phyloP scores from a whole-genome alignment of 202 grass and related monocot genomes.

The Hordeum pubiflorum region DNA sequence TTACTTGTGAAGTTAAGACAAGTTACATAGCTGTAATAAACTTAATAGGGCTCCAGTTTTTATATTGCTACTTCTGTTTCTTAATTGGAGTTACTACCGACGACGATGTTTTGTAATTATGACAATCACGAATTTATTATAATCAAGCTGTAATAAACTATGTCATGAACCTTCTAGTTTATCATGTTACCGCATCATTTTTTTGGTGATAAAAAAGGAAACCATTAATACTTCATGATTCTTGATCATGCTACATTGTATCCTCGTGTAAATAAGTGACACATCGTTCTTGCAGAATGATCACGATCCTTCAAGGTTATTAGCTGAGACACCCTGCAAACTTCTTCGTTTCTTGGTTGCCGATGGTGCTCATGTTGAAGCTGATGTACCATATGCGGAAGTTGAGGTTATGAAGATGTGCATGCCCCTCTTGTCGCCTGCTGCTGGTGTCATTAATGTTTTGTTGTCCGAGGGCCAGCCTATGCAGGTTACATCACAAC shows the following conservation, averaged over 20 bases:
- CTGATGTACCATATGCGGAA: slow-evolving; percentile 66
- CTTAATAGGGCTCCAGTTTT: background rate
- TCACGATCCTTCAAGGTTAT: slow-evolving; percentile 70
- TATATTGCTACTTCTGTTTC: background rate
- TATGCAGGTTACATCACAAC: slow-evolving; percentile 49
- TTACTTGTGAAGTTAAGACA: background rate
- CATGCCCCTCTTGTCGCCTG: slow-evolving; percentile 72
- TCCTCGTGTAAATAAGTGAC: background rate
- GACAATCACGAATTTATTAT: slow-evolving; percentile 1
- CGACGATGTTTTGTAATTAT: background rate
- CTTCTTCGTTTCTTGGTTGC: slow-evolving; percentile 79
- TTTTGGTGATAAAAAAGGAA: background rate
- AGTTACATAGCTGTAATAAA: background rate
- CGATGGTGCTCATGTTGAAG: slow-evolving; percentile 69
- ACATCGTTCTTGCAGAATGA: slow-evolving; percentile 56
- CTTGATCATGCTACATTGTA: background rate
- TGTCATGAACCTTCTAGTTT: background rate
- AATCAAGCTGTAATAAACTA: background rate
- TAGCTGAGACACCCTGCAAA: slow-evolving; percentile 83
- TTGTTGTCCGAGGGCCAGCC: slow-evolving; percentile 78
- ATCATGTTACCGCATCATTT: background rate
- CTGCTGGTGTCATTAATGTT: slow-evolving; percentile 68
- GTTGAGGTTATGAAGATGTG: slow-evolving; percentile 96
- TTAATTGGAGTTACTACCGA: background rate
- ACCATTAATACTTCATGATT: background rate